Base-by-base conservation (phyloP, 306 rosid genomes). In the Leucaena leucocephala region DNA sequence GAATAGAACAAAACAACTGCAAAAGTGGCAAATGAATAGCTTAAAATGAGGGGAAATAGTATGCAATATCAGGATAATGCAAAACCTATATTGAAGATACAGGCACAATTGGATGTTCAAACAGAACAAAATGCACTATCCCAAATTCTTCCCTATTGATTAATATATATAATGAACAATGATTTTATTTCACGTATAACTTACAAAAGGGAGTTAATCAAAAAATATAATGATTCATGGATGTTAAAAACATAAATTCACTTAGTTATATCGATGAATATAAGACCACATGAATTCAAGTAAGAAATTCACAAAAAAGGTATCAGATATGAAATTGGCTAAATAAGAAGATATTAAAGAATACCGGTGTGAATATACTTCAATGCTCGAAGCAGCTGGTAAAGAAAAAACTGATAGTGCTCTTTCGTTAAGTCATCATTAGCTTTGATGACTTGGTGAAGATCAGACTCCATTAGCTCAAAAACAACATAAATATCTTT, bases 381-480 rank as follows among this genome's bases (percentile, higher is more conserved):
- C 80, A 94, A 76, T 5, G 98, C 98, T 46, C 98, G 97, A 76
- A 94, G 97, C 49, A 94, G 83, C 85, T 94, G 98, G 81, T 94
- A 94, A 52, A 94, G 97, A 66, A 94, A 94, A 87, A 92, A 94
- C 85, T 91, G 98, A 79, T 91, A 92, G 86, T 94, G 98, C 81
- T 94, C 97, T 84, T 85, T 88, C 2, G 97, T 94, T 81, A 94
- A 85, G 80, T 94, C 97, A 44, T 94, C 98, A 22, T 94, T 94
- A 17, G 97, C 97, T 86, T 94, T 94, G 76, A 94, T 94, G 77
- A 94, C 98, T 82, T 94, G 98, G 85, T 94, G 98, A 83, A 94
- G 97, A 88, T 94, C 98, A 2, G 98, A 92, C 64, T 94, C 98
- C 98, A 94, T 94, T 77, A 91, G 93, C 94, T 94, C 98, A 84